Percentiles rank a stretch among this genome's conserved stretches.
phyloP scores from a whole-genome alignment of 257 asterid genomes.

The Parsonsia alboflavescens region DNA sequence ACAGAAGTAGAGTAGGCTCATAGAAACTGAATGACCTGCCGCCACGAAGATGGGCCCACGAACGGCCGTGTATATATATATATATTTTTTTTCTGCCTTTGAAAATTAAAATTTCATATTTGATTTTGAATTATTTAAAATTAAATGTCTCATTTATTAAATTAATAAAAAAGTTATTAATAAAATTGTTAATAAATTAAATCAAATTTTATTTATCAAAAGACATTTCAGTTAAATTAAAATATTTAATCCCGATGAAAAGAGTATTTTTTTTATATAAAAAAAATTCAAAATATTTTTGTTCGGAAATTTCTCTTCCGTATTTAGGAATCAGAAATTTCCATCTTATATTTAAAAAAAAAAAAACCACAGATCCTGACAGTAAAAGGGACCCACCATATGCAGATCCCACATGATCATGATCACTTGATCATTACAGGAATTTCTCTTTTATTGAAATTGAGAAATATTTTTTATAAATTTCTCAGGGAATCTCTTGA shows the following conservation, averaged over 20 bases:
- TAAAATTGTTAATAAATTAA: no score
- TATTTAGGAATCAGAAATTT: slow-evolving; percentile 6
- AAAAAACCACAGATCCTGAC: not conserved
- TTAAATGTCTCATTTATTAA: no score
- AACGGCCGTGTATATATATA: not conserved
- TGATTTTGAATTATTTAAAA: no score
- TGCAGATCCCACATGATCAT: slow-evolving; percentile 8
- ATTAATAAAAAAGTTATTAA: no score
- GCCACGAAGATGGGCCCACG: not conserved
- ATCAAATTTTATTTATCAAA: no score
- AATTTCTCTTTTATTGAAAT: not conserved
- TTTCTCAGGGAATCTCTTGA: not conserved
- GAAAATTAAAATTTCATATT: no score
- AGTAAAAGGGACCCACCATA: slow-evolving; percentile 1
- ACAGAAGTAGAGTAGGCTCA: no score
- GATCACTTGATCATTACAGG: not conserved
- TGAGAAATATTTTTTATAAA: not conserved
- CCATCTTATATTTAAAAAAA: not conserved
- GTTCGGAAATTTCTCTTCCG: not conserved
- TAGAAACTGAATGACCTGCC: not conserved
- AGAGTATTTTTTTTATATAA: no score
- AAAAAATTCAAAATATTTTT: not conserved
- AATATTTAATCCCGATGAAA: no score
- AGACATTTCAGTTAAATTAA: no score
- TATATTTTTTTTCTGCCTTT: not conserved